These are phyloP conservation scores for Przewalskia tangutica DNA, from an alignment of 257 asterid species.

Conservation along the genomic window DNA sequence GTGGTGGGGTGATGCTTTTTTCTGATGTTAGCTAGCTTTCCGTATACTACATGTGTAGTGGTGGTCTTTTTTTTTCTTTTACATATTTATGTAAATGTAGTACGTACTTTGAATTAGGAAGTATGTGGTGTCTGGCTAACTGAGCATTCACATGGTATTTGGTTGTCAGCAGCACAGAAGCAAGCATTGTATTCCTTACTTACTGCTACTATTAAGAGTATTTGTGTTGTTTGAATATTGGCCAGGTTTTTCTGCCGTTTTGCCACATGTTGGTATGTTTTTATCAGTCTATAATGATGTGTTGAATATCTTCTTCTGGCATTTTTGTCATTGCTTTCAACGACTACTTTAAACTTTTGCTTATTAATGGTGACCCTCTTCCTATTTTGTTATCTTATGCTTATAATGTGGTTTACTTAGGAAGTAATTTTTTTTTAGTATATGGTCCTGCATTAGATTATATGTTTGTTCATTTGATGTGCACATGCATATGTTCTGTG, in stretches of 20 bases:
- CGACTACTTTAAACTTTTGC: background rate
- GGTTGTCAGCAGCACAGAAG: background rate
- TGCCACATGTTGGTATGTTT: constrained; percentile 20
- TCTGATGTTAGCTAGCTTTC: constrained; percentile 8
- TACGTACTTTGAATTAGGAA: background rate
- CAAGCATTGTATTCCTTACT: background rate
- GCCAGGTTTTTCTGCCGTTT: constrained; percentile 10
- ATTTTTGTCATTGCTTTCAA: constrained; percentile 5
- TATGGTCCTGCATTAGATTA: background rate
- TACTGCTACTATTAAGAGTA: background rate
- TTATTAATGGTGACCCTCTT: too few species aligned
- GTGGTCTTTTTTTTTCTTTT: background rate
- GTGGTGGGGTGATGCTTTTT: constrained; percentile 30
- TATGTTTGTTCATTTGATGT: background rate
- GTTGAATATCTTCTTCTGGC: background rate
- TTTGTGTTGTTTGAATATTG: background rate
- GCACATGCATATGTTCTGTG: background rate
- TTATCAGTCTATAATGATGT: constrained; percentile 2
- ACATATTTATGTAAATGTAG: background rate
- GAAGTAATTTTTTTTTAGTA: background rate
- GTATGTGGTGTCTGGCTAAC: background rate
- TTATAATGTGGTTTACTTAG: background rate
- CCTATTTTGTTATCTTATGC: too few species aligned
- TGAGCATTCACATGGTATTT: constrained; percentile 4
- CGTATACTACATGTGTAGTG: constrained; percentile 7